A percentile compares a stretch with the other conserved stretches of the same genome.
Conservation (phyloP, 1,139 yeast genomes). For the Sugiyamaella grinbergsii region DNA sequence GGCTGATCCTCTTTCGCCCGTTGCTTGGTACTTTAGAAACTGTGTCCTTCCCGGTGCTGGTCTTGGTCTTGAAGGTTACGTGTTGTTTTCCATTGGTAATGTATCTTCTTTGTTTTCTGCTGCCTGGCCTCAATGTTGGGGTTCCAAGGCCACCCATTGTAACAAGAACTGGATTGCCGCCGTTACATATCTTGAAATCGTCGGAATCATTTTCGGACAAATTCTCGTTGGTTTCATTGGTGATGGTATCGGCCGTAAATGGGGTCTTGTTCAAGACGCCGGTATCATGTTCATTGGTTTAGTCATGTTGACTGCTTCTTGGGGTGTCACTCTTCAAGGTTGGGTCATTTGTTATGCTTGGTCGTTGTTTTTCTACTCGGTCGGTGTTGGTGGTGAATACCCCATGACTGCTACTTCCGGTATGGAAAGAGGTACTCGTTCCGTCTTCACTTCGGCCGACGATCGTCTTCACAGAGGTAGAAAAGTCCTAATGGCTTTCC, state of each 20-base stretch:
- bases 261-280: conserved; percentile 55
- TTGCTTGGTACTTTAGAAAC: conserved; percentile 43
- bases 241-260: conserved; percentile 84
- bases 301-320: conserved; percentile 66
- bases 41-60: conserved; percentile 45
- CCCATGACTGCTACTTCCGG: conserved; percentile 78
- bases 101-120: conserved; percentile 38
- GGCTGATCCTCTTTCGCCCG: conserved; percentile 42
- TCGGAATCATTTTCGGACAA: conserved; percentile 94
- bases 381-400: conserved; percentile 99
- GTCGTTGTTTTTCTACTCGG: conserved; percentile 60
- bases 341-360: conserved; percentile 61
- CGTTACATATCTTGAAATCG: conserved; percentile 46
- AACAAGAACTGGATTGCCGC: conserved; percentile 42
- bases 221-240: conserved; percentile 82
- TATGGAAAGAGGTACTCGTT: conserved; percentile 43
- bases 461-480: conserved; percentile 48
- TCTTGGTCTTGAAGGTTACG: conserved; percentile 45
- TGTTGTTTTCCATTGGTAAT: conserved; percentile 45
- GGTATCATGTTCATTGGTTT: conserved; percentile 57
- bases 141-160: conserved; percentile 35
- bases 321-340: conserved; percentile 45
- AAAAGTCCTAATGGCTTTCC: conserved; percentile 45
- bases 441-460: conserved; percentile 37
- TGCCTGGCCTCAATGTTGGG: conserved; percentile 46